Evolutionary conservation across 345 rosid species (phyloP).

Genomic region (Balakata baccata): DNA sequence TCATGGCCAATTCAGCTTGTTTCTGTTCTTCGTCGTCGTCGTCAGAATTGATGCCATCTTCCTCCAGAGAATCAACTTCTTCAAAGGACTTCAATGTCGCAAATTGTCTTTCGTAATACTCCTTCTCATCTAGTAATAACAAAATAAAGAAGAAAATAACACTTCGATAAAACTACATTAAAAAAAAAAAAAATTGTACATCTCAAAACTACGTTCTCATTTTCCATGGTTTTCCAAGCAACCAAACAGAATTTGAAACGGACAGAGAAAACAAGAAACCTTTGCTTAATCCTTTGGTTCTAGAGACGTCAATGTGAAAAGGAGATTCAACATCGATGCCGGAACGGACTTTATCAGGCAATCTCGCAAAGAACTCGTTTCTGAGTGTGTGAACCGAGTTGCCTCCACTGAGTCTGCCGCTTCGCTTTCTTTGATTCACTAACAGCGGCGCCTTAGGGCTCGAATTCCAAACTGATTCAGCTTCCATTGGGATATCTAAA

Average conservation of each 20-base stretch:
- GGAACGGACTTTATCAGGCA: conserved; percentile 63
- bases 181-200: too few relatives aligned
- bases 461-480: conserved; percentile 1
- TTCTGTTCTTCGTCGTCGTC: conserved; percentile 39
- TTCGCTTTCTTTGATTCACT: conserved; percentile 4
- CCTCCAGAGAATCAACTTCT: conserved; percentile 56
- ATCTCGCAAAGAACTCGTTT: conserved; percentile 47
- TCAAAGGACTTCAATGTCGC: conserved; percentile 71
- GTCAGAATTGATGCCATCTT: conserved; percentile 22
- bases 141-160: background rate
- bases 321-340: conserved; percentile 54
- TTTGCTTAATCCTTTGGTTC: conserved; percentile 40
- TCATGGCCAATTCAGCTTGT: conserved; percentile 71
- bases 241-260: conserved; percentile 13
- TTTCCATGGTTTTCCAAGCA: conserved; percentile 6
- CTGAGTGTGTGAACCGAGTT: conserved; percentile 43
- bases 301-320: conserved; percentile 48
- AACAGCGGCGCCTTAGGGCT: conserved; percentile 33
- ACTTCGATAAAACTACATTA: too few relatives aligned
- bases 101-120: conserved; percentile 68
- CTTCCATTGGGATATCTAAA: background rate
- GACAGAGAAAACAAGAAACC: conserved; percentile 26
- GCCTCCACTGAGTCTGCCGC: conserved; percentile 23
- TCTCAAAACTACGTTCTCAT: too few relatives aligned
- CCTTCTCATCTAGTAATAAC: conserved; percentile 52